A percentile compares a stretch with the other conserved stretches of the same genome.
Conservation (phyloP, 2,329 filamentous ascomycete species). For the Exophiala sp. region DNA sequence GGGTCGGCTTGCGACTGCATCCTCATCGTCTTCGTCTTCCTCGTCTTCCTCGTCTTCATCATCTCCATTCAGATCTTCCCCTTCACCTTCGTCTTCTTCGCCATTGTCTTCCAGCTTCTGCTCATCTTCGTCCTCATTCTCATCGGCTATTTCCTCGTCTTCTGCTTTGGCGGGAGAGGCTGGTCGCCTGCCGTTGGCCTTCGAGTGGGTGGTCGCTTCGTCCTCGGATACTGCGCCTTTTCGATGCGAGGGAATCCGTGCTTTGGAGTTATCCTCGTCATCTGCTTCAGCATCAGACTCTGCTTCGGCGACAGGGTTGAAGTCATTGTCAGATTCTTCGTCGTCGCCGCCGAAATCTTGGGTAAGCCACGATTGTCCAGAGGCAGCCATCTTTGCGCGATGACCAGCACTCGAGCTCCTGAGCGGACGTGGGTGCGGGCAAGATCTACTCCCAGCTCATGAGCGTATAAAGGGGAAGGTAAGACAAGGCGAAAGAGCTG, state of each 20-base stretch:
- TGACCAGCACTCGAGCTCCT: background rate
- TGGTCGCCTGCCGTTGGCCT: conserved; percentile 14
- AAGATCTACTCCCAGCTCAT: background rate
- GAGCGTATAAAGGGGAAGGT: background rate
- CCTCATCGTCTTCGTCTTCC: conserved; percentile 41
- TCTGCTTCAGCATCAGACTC: conserved; percentile 64
- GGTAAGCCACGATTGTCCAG: conserved; percentile 41
- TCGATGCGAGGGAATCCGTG: conserved; percentile 21
- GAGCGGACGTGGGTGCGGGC: background rate
- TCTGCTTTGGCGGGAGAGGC: conserved; percentile 13
- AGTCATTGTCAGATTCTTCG: conserved; percentile 72
- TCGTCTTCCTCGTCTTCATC: conserved; percentile 55
- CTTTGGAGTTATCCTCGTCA: conserved; percentile 30
- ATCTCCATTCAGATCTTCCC: conserved; percentile 42
- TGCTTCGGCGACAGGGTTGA: conserved; percentile 74
- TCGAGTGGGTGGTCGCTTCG: conserved; percentile 19
- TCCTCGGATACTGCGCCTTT: conserved; percentile 20
- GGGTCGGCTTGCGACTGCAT: conserved; percentile 54
- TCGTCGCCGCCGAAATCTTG: conserved; percentile 46
- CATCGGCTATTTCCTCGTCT: conserved; percentile 45
- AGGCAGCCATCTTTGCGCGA: conserved; percentile 25
- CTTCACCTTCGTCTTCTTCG: conserved; percentile 38
- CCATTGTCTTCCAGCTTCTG: conserved; percentile 39
- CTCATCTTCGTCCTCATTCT: conserved; percentile 44
- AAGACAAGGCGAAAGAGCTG: background rate